Evolutionary conservation across 257 asterid genomes (phyloP), one percentile per base, ranked within the genome.

Genomic region (Perilla frutescens): DNA sequence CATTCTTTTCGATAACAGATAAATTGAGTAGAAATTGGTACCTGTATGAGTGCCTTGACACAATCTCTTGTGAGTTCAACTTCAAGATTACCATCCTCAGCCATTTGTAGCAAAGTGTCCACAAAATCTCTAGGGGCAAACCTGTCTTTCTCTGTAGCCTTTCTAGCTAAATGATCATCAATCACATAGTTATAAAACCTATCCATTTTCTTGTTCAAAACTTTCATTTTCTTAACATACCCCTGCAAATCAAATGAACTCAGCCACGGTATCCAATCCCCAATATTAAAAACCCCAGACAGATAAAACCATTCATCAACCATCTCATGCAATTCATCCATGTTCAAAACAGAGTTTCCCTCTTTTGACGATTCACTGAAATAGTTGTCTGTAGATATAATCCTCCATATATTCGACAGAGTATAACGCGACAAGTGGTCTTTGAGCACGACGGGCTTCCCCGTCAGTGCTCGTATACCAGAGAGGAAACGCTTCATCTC

Each of bases 181-280:
- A 84, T 53, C 71, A 83, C 85, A 63, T 53, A 6, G 72, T 70
- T 48, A 44, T 37, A 75, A 58, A 81, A 83, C 77, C 43, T 49
- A 20, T 84, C 85, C 4, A 75, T 40, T 50, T 45, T 70, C 50
- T 14, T 63, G 14, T 9, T 2, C 47, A 84, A 45, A 34, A 47
- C 79, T 58, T 76, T 81, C 84, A 81, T 78, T 56, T 43, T 61
- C 64, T 76, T 76, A 15, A 72, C 84, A 66, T 76, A 79, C 26
- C 88, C 83, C 20, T 79, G 79, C 63, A 81, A 8, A 66, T 84
- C 88, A 20, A 83, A 66, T 14, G 70, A 76, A 14, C 77, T 56
- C 4, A 84, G 81, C 82, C 86, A 84, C 10, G 88, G 86, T n/a
- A 84, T 76, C 85, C 87, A 81, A 4, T 62, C 51, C 3, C 66